Percentiles rank a stretch among this genome's conserved stretches.
phyloP scores from a whole-genome alignment of 1,139 yeast genomes.

The Candida labiduridarum region DNA sequence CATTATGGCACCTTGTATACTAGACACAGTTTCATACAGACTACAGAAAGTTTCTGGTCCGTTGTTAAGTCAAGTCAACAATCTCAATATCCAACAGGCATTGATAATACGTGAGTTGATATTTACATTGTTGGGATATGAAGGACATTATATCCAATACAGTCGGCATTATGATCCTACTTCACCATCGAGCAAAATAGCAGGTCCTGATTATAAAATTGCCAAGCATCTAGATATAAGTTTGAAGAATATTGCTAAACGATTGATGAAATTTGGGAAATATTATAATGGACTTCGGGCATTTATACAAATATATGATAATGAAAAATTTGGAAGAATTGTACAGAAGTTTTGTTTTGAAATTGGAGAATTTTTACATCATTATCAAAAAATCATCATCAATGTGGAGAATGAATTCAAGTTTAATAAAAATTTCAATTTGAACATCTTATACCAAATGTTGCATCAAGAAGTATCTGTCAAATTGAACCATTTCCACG shows the following conservation, averaged over 20 bases:
- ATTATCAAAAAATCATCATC: conserved; percentile 52
- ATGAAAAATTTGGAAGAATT: conserved; percentile 63
- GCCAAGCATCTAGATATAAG: conserved; percentile 76
- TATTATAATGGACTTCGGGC: conserved; percentile 56
- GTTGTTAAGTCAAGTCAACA: conserved; percentile 45
- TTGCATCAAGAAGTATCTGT: conserved; percentile 33
- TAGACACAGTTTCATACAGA: neutral
- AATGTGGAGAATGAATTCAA: conserved; percentile 58
- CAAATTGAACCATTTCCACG: conserved; percentile 57
- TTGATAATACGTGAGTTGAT: conserved; percentile 71
- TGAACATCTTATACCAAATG: conserved; percentile 36
- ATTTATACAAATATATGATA: conserved; percentile 61
- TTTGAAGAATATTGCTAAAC: conserved; percentile 69
- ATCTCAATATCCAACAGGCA: conserved; percentile 65
- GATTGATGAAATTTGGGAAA: conserved; percentile 64
- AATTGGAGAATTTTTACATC: conserved; percentile 50
- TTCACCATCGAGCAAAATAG: conserved; percentile 35
- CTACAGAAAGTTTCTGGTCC: conserved; percentile 34
- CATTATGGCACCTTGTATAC: conserved; percentile 9
- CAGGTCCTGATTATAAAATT: conserved; percentile 76
- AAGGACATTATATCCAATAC: conserved; percentile 76
- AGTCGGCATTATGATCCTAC: conserved; percentile 60
- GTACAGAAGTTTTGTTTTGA: conserved; percentile 73
- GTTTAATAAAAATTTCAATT: conserved; percentile 38
- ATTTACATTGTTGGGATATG: conserved; percentile 70